Conservation (phyloP, 1,284 basidiomycete genomes). For the Melampsora larici-populina region DNA sequence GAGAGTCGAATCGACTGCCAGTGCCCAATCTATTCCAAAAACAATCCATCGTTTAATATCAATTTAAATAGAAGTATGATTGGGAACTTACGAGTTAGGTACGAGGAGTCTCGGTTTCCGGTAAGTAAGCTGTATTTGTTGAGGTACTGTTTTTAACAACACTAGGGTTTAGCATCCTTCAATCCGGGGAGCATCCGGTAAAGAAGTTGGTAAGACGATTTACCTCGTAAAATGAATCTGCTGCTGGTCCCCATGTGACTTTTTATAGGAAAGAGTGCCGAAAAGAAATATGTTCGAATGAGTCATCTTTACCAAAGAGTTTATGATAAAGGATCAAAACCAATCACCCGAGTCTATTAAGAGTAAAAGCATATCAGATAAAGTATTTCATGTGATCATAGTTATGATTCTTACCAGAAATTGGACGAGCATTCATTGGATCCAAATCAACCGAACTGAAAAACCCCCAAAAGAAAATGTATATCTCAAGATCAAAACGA, state of each 20-base stretch:
- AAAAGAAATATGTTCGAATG: neutral
- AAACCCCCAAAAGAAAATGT: neutral
- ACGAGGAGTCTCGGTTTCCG: neutral
- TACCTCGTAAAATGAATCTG: conserved; percentile 50
- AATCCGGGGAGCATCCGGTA: no score
- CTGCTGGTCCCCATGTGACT: conserved; percentile 50
- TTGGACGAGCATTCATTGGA: neutral
- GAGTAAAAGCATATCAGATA: no score
- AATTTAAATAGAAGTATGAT: neutral
- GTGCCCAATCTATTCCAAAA: conserved; percentile 46
- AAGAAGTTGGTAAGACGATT: neutral
- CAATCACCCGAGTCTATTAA: neutral
- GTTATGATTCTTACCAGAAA: neutral
- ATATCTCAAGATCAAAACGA: neutral
- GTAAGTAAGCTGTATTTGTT: conserved; percentile 6
- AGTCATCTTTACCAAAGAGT: no score
- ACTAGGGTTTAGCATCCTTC: no score
- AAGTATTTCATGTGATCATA: no score
- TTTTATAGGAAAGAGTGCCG: neutral
- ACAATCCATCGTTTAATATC: neutral
- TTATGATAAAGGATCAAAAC: neutral
- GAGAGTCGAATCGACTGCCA: conserved; percentile 46
- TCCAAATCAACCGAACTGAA: neutral
- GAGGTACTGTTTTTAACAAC: neutral
- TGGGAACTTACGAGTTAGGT: neutral